Evolutionary conservation across 2,329 filamentous ascomycete species (phyloP).

Genomic region (Atkinsonella texensis): DNA sequence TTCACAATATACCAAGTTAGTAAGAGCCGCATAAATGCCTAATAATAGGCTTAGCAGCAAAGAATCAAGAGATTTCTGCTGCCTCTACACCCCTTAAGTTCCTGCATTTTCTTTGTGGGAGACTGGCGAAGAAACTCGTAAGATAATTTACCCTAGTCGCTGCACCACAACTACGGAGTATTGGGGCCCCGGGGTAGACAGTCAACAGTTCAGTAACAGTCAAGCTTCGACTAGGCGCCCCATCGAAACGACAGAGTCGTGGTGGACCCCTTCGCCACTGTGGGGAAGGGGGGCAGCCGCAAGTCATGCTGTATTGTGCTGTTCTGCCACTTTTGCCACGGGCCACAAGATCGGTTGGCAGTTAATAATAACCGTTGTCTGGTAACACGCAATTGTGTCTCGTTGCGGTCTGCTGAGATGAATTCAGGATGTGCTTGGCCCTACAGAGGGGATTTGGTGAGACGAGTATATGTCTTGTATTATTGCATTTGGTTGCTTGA

Average conservation of each 20-base stretch:
- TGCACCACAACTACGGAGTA: too few species aligned
- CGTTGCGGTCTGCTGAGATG: neutral
- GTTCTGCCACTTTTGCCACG: slow-evolving; percentile 3
- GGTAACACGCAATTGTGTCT: neutral
- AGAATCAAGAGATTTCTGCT: too few species aligned
- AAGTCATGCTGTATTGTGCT: slow-evolving; percentile 3
- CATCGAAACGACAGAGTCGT: slow-evolving; percentile 7
- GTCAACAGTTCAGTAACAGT: slow-evolving; percentile 6
- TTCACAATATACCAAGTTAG: too few species aligned
- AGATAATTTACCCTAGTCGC: too few species aligned
- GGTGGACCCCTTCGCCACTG: slow-evolving; percentile 1
- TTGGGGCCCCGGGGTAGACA: too few species aligned
- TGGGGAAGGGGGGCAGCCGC: neutral
- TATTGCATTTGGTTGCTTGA: neutral
- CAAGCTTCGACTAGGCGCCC: slow-evolving; percentile 24
- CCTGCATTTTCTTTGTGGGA: too few species aligned
- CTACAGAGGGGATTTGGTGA: neutral
- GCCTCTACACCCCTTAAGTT: too few species aligned
- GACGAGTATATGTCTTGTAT: neutral
- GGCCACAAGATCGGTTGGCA: slow-evolving; percentile 14
- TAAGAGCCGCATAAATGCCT: too few species aligned
- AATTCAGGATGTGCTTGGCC: too few species aligned
- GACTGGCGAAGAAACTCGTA: too few species aligned
- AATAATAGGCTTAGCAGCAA: too few species aligned
- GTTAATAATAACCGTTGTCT: slow-evolving; percentile 17